These are phyloP conservation scores for Priceomyces haplophilus DNA, from an alignment of 805 yeast genomes.

Conservation along the genomic window DNA sequence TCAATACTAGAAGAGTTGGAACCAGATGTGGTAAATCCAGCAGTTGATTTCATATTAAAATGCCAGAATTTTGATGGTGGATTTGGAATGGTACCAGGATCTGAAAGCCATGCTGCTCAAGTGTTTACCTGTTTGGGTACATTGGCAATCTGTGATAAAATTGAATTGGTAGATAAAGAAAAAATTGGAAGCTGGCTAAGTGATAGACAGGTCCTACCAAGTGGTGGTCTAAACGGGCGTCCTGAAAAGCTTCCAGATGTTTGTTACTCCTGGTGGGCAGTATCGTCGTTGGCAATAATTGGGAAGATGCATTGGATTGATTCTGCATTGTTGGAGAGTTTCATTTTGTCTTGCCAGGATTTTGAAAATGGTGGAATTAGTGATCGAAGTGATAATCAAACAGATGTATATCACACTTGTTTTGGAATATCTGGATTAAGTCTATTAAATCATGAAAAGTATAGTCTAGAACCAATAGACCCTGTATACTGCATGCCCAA, in stretches of 20 bases:
- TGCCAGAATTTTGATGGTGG: constrained; percentile 96
- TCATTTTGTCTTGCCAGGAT: constrained; percentile 80
- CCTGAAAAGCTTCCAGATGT: constrained; percentile 95
- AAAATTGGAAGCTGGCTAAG: constrained; percentile 80
- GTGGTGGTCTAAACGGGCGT: constrained; percentile 94
- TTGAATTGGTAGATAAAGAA: constrained; percentile 43
- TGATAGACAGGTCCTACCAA: constrained; percentile 73
- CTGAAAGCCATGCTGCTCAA: constrained; percentile 93
- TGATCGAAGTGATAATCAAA: constrained; percentile 87
- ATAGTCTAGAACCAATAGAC: constrained; percentile 59
- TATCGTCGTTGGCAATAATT: constrained; percentile 69
- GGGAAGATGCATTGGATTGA: constrained; percentile 77
- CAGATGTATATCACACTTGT: constrained; percentile 88
- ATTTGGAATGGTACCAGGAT: constrained; percentile 90
- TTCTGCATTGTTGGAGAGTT: constrained; percentile 53
- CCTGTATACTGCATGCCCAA: constrained; percentile 86
- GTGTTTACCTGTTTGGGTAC: constrained; percentile 84
- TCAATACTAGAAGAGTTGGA: constrained; percentile 65
- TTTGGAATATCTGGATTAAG: constrained; percentile 90
- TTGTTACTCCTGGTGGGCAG: constrained; percentile 98
- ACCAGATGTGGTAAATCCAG: constrained; percentile 52
- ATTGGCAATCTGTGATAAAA: constrained; percentile 59
- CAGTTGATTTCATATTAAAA: constrained; percentile 57
- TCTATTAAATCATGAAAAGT: constrained; percentile 57
- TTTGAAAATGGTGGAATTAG: constrained; percentile 80